phyloP scores from a whole-genome alignment of 1,284 basidiomycete genomes.

The Cystobasidiaceae sp. region DNA sequence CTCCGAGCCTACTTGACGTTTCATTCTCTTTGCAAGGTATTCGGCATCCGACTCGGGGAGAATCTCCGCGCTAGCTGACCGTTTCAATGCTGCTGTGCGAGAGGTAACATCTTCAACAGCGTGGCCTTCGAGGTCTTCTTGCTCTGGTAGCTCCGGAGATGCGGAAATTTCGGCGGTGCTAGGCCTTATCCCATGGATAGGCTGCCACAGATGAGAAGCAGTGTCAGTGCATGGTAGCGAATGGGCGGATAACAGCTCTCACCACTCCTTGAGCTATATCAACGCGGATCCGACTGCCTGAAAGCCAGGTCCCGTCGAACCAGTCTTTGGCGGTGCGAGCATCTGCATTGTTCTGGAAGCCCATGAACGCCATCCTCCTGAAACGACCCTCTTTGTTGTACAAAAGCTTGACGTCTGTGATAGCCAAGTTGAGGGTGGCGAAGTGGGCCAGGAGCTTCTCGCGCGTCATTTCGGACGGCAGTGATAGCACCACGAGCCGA shows the following conservation, averaged over 20 bases:
- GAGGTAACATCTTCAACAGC: no score
- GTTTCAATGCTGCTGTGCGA: background rate
- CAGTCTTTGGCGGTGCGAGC: conserved; percentile 71
- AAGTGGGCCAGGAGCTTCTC: conserved; percentile 12
- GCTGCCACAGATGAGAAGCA: no score
- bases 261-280: conserved; percentile 64
- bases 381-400: conserved; percentile 70
- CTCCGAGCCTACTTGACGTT: conserved; percentile 42
- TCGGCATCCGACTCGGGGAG: conserved; percentile 43
- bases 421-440: conserved; percentile 35
- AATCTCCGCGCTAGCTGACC: background rate
- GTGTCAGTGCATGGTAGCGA: background rate
- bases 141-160: no score
- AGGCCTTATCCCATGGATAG: no score
- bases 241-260: no score
- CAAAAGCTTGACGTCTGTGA: conserved; percentile 86
- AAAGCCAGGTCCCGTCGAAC: conserved; percentile 70
- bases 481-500: conserved; percentile 2
- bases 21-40: conserved; percentile 48
- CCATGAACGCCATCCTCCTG: conserved; percentile 85
- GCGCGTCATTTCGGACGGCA: conserved; percentile 3
- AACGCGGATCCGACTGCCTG: conserved; percentile 62
- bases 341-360: conserved; percentile 75
- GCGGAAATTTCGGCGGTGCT: no score
- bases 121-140: no score